Conservation (phyloP, 345 rosid species). For the Rhizophora apiculata region DNA sequence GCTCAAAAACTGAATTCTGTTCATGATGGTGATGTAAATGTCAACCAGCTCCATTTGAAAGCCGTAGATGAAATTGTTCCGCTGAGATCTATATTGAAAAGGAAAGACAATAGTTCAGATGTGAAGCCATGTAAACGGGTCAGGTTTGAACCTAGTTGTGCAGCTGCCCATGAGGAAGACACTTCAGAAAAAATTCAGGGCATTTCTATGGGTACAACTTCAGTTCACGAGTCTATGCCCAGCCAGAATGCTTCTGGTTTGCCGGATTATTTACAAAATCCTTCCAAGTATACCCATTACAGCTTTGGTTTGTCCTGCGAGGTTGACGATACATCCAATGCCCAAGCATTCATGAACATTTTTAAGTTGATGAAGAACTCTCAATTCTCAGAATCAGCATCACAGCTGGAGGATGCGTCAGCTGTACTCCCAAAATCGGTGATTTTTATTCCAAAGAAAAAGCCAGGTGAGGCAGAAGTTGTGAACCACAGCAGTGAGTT, state of each 20-base stretch:
- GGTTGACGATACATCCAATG: conserved; percentile 62
- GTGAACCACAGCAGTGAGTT: conserved; percentile 22
- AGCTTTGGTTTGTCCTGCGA: conserved; percentile 50
- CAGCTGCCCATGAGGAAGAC: conserved; percentile 24
- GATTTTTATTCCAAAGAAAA: conserved; percentile 63
- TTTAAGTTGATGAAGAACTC: conserved; percentile 39
- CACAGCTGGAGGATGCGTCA: conserved; percentile 30
- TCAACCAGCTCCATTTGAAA: conserved; percentile 10
- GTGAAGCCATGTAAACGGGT: conserved; percentile 52
- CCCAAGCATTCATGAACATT: conserved; percentile 60
- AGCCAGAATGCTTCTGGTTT: conserved; percentile 23
- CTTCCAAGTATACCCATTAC: conserved; percentile 67
- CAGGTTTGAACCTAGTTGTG: conserved; percentile 48
- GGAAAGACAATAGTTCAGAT: conserved; percentile 44
- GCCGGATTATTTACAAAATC: conserved; percentile 79
- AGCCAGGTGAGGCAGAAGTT: conserved; percentile 17
- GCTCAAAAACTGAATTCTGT: conserved; percentile 6
- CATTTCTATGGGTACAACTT: conserved; percentile 21
- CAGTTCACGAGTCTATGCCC: conserved; percentile 16
- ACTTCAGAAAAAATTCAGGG: conserved; percentile 21
- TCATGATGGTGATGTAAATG: not conserved
- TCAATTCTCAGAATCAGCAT: conserved; percentile 26
- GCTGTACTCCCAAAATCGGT: conserved; percentile 46
- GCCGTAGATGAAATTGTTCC: conserved; percentile 8
- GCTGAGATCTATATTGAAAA: conserved; percentile 57